phyloP scores from a whole-genome alignment of 2,329 filamentous ascomycete species.

The Purpureocillium takamizusanense region DNA sequence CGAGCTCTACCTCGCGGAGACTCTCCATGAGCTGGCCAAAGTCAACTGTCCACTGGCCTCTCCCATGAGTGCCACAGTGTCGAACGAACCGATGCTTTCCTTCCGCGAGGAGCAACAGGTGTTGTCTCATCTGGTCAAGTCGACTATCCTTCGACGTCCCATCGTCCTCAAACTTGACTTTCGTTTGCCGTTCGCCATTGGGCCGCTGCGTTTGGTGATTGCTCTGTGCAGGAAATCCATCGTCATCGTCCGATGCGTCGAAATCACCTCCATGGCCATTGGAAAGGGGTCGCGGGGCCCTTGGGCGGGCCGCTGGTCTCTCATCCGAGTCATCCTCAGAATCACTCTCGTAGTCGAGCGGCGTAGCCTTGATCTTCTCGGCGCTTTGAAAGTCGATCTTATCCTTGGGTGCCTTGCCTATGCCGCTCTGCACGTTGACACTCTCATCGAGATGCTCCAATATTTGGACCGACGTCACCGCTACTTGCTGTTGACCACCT shows the following conservation, averaged over 20 bases:
- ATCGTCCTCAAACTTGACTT: conserved; percentile 44
- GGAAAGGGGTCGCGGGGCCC: conserved; percentile 7
- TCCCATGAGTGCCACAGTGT: conserved; percentile 52
- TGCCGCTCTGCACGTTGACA: conserved; percentile 45
- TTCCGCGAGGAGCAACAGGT: conserved; percentile 63
- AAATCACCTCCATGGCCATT: conserved; percentile 24
- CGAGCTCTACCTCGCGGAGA: conserved; percentile 69
- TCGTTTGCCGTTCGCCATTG: conserved; percentile 27
- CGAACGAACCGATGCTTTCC: conserved; percentile 61
- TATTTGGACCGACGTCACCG: conserved; percentile 47
- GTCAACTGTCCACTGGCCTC: conserved; percentile 75
- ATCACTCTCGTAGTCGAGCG: conserved; percentile 22
- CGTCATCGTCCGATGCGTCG: conserved; percentile 21
- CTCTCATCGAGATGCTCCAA: conserved; percentile 42
- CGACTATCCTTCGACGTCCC: conserved; percentile 32
- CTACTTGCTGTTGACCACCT: conserved; percentile 17
- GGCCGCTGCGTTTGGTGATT: conserved; percentile 18
- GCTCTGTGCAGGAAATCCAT: conserved; percentile 6
- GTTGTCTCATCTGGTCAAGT: conserved; percentile 56
- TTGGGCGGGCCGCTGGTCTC: conserved; percentile 11
- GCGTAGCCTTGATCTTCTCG: conserved; percentile 36
- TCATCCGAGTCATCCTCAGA: conserved; percentile 24
- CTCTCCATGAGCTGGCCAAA: conserved; percentile 63
- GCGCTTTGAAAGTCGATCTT: conserved; percentile 36
- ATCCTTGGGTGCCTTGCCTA: conserved; percentile 43